Base-by-base conservation (phyloP, 1,284 basidiomycete species). In the Thelephora terrestris region DNA sequence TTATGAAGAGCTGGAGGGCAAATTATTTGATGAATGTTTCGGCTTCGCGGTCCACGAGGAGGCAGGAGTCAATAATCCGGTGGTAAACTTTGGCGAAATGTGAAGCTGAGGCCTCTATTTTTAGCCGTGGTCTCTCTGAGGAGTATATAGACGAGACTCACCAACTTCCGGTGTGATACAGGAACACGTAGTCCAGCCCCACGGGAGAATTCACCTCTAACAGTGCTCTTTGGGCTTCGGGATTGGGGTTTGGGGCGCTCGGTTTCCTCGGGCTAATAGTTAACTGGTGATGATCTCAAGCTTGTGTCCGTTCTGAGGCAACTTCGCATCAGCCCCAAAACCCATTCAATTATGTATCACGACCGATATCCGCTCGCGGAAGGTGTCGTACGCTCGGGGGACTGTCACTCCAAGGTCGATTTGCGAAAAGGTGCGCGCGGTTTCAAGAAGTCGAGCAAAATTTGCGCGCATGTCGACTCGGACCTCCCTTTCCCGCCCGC, bases 361-460 rank as follows among this genome's bases (percentile, higher is more conserved):
- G 1, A 81, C 82, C 5, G 81, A 81, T 16, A 93, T 75, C 61
- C 95, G 86, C 62, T 99, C 95, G 53, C 85, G 79, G 62, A 92
- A 97, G 0, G 88, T 86, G 59, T 97, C 92, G 58, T 87, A 85
- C 2, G 91, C 86, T 18, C 87, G 76, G 5, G 91, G 79, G 46
- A 99, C 81, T 1, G 91, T 94, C 18, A 98, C 90, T 5, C 89
- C 90, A 1, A 99, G 71, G 59, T 98, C 94, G 53, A 98, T 93
- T 57, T 90, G 85, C 12, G 82, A 74, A 51, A 99, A 81, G 48
- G 79, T 75, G 46, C 81, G 82, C 0, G 91, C 91, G 46, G 85
- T 81, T 56, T 91, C 83, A 29, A 95, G 76, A 7, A 96, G 71
- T 32, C 78, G 74, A 1, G 75, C 60, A 17, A 82, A 73, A 53